Evolutionary conservation across 192 early-diverging fungal species (phyloP).

Genomic region (Mortierella hygrophila): DNA sequence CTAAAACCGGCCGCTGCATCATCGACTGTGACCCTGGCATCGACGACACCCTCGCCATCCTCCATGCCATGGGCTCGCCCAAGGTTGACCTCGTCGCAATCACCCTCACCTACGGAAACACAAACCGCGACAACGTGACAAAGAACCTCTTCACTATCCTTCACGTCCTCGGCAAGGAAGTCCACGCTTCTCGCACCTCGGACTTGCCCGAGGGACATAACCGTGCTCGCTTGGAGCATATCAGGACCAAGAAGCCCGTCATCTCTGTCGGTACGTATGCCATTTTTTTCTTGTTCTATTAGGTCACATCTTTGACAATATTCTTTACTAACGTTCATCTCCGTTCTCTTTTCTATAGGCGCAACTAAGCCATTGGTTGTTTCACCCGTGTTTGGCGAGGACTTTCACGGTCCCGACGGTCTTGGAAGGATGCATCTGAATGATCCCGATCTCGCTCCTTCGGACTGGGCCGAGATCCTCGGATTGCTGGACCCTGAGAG

Average conservation of each 20-base stretch:
- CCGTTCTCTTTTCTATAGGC: conserved; percentile 26
- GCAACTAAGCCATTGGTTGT: conserved; percentile 45
- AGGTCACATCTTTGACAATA: not conserved
- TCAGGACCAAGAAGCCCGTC: conserved; percentile 40
- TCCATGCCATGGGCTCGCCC: conserved; percentile 60
- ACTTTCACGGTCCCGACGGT: conserved; percentile 66
- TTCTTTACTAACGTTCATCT: not conserved
- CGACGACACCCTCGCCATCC: conserved; percentile 64
- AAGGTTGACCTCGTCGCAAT: conserved; percentile 61
- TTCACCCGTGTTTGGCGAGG: conserved; percentile 42
- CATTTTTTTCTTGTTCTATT: not conserved
- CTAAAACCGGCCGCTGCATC: conserved; percentile 37
- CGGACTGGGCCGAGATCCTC: conserved; percentile 47
- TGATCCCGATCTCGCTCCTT: conserved; percentile 41
- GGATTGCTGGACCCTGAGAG: conserved; percentile 30
- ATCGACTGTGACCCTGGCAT: conserved; percentile 59
- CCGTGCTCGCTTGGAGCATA: conserved; percentile 27
- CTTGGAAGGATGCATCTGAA: conserved; percentile 56
- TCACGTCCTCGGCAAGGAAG: conserved; percentile 56
- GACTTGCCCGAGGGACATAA: conserved; percentile 14
- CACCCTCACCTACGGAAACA: conserved; percentile 63
- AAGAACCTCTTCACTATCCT: conserved; percentile 61
- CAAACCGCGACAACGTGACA: conserved; percentile 44
- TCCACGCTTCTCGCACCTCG: conserved; percentile 23
- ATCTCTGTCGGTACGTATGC: conserved; percentile 55